Evolutionary conservation across 768 basidiomycete genomes (phyloP), one percentile per base, ranked within the genome.

Genomic region (Boletus bicolor): DNA sequence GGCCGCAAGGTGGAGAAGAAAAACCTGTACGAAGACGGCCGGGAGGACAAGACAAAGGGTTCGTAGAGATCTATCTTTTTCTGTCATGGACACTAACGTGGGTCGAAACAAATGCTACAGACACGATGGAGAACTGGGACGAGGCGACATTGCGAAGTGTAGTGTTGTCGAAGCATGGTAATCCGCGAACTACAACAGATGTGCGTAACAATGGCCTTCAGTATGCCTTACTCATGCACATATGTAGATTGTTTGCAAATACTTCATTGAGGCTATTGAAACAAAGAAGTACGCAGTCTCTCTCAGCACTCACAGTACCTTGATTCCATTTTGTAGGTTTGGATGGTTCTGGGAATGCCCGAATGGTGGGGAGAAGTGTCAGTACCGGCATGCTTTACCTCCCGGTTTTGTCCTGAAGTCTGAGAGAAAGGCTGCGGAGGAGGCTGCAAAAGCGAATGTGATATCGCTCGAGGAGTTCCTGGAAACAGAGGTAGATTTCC

Each of bases 111-210:
- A 46, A 61, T 21, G 8, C 41, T 36, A 37, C 60, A 94, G 95
- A 98, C 74, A 94, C 93, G 11, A 98, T 98, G 97, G 94, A 97
- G 64, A 85, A 77, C 58, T 99, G 97, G 97, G 93, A 97, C 73
- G 91, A 98, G 57, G 93, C 87, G 66, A 98, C 98, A 74, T 76
- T 99, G 54, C 80, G 84, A 38, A 83, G 75, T n/a, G 97, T 98
- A 53, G 92, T 98, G 1, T 62, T 85, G 17, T 89, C 87, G 10
- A 95, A 93, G 72, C 80, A 84, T 58, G 95, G 95, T 28, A 97
- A 95, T 73, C 93, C 91, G 49, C 82, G 86, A 62, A 96, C 91
- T 26, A 89, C 87, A 3, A 98, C 96, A 37, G 96, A 98, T 68
- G 92, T 93, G 64, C 55, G 79, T 70, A 28, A 48, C 39, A 44